These are phyloP conservation scores for Mycena polygramma DNA, from an alignment of 768 basidiomycete species.

Conservation along the genomic window DNA sequence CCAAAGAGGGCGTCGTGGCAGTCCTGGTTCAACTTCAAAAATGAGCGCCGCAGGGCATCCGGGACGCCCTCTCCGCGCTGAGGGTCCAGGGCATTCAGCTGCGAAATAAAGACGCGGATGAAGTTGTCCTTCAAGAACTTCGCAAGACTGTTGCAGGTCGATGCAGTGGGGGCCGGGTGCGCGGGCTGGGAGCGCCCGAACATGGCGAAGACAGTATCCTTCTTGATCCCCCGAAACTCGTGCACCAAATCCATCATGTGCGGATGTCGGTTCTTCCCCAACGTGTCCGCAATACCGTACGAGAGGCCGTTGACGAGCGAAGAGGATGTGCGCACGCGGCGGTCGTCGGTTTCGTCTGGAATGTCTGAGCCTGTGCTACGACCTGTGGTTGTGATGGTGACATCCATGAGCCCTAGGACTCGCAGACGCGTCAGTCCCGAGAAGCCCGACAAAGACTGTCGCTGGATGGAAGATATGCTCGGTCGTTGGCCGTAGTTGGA, in stretches of 20 bases:
- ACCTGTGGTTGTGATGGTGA: conserved; percentile 80
- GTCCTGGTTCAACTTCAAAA: conserved; percentile 87
- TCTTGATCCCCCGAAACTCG: conserved; percentile 80
- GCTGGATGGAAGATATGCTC: conserved; percentile 42
- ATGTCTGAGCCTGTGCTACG: conserved; percentile 67
- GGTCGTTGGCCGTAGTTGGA: conserved; percentile 49
- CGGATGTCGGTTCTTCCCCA: conserved; percentile 83
- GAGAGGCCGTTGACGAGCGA: conserved; percentile 92
- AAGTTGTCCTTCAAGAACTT: conserved; percentile 91
- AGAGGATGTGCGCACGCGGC: conserved; percentile 91
- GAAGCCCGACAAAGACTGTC: conserved; percentile 82
- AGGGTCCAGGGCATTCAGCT: conserved; percentile 64
- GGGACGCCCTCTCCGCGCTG: conserved; percentile 67
- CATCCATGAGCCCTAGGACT: conserved; percentile 98
- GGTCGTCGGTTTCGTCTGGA: conserved; percentile 87
- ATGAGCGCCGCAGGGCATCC: conserved; percentile 89
- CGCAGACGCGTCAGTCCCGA: conserved; percentile 83
- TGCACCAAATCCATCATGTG: conserved; percentile 95
- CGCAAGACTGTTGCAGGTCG: conserved; percentile 75
- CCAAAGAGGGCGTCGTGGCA: conserved; percentile 77
- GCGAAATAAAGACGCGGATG: conserved; percentile 67
- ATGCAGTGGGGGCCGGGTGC: conserved; percentile 52
- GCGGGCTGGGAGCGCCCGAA: conserved; percentile 82
- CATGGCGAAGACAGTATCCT: conserved; percentile 98
- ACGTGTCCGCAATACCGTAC: conserved; percentile 95